Evolutionary conservation across 345 rosid species (phyloP), one percentile per base, ranked within the genome.

Genomic region (Citrus trifoliata): DNA sequence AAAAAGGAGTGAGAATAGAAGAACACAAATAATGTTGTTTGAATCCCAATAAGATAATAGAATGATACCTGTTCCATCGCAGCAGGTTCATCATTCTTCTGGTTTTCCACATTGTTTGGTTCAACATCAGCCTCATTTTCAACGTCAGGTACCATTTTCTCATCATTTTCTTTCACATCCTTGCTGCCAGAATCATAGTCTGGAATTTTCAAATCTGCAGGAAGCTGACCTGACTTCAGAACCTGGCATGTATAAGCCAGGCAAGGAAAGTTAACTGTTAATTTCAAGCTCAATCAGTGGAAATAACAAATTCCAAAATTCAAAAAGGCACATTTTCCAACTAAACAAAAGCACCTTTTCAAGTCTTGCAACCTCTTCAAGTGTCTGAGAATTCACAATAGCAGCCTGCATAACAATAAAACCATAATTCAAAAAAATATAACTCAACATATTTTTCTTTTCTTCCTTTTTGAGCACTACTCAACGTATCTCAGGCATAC

Each of bases 321-420:
- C 28, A 73, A 35, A 71, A 42, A 18, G 18, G 28, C 19, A 33
- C 58, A 13, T 71, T 33, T 67, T 51, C 33, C 25, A n/a, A 61
- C 62, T 42, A 68, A 42, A 76, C 37, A 62, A 53, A 24, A 53
- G 71, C 55, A 93, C 99, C 97, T 94, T 88, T 81, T 97, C 99
- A 10, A 97, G 98, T 87, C 98, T 88, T 61, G 98, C 97, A 83
- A 97, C 98, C 88, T 97, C 99, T 89, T 97, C 98, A 68, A 97
- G 91, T 66, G 98, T 97, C 92, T 97, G 98, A 46, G 99, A 94
- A 82, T 94, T 97, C 81, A 94, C 93, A 84, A 97, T 97, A 71
- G 99, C 99, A 76, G 99, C 98, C 98, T 97, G 93, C 86, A 87
- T 21, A 78, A 51, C 81, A 78, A 82, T 40, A 32, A 75, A 18